Conservation (phyloP, 352 stramenopile species). For the Globisporangium alternatum region DNA sequence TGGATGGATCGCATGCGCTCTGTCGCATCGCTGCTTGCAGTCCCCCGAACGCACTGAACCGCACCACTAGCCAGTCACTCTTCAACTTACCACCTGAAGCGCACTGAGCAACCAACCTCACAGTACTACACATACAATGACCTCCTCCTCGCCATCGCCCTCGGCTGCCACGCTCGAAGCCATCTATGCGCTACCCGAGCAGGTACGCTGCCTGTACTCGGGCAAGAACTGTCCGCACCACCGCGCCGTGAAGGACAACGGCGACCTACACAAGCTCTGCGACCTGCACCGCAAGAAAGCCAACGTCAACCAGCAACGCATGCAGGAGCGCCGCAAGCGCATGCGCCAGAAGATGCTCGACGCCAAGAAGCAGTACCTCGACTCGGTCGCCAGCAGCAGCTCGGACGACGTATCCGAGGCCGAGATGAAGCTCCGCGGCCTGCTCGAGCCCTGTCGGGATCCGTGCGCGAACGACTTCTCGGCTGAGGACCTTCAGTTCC, state of each 20-base stretch:
- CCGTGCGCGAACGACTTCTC: constrained; percentile 15
- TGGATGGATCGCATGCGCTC: background rate
- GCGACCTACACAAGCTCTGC: constrained; percentile 52
- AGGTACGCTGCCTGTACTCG: constrained; percentile 35
- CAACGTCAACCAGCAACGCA: constrained; percentile 52
- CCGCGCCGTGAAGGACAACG: constrained; percentile 45
- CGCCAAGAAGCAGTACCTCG: constrained; percentile 9
- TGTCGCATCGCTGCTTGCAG: background rate
- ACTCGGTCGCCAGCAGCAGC: background rate
- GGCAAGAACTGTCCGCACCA: constrained; percentile 53
- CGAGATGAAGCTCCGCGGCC: background rate
- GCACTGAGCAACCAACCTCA: background rate
- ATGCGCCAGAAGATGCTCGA: constrained; percentile 17
- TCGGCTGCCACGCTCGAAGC: constrained; percentile 15
- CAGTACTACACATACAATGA: constrained; percentile 8
- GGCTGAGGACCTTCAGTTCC: constrained; percentile 13
- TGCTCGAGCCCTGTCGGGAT: constrained; percentile 2
- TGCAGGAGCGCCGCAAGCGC: constrained; percentile 31
- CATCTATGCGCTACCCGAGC: constrained; percentile 17
- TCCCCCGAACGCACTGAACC: too few relatives aligned
- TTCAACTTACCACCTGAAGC: constrained; percentile 4
- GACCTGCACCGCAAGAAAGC: constrained; percentile 56
- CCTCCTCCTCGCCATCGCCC: background rate
- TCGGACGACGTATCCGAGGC: background rate
- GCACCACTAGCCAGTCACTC: constrained; percentile 5